Conservation (phyloP, 805 yeast genomes). For the Starmerella ratchasimensis region DNA sequence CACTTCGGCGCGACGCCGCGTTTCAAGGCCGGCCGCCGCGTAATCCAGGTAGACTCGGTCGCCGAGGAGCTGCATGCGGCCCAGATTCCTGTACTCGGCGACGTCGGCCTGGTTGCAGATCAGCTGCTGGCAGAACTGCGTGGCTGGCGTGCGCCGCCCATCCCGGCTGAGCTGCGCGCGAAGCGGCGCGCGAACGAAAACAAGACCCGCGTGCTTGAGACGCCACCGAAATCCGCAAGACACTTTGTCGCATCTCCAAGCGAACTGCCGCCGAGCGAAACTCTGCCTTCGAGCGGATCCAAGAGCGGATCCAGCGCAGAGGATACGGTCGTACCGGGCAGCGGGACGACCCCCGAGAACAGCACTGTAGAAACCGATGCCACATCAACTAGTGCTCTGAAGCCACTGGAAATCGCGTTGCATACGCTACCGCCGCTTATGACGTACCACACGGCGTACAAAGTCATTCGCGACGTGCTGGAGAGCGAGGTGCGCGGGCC, state of each 20-base stretch:
- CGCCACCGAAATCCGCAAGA: too few species aligned
- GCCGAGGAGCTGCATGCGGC: constrained; percentile 42
- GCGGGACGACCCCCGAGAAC: too few species aligned
- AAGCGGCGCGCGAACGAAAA: constrained; percentile 24
- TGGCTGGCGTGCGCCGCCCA: constrained; percentile 27
- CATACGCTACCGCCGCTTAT: constrained; percentile 19
- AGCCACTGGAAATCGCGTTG: too few species aligned
- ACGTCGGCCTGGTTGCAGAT: constrained; percentile 32
- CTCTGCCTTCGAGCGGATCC: too few species aligned
- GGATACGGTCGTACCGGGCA: not conserved
- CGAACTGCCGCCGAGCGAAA: too few species aligned
- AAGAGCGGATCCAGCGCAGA: too few species aligned
- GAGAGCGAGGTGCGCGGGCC: constrained; percentile 11
- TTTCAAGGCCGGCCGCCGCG: constrained; percentile 33
- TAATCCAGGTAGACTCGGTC: constrained; percentile 44
- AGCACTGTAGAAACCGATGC: constrained; percentile 12
- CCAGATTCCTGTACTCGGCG: constrained; percentile 43
- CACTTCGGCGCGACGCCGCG: constrained; percentile 52
- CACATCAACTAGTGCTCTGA: too few species aligned
- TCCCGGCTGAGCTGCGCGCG: constrained; percentile 23
- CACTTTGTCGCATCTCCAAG: constrained; percentile 9
- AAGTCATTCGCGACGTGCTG: constrained; percentile 33
- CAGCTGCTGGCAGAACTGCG: constrained; percentile 27
- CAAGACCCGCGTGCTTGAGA: constrained; percentile 27
- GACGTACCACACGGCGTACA: constrained; percentile 44